Base-by-base conservation (phyloP, 2,329 filamentous ascomycete species). In the Didymella pomorum region DNA sequence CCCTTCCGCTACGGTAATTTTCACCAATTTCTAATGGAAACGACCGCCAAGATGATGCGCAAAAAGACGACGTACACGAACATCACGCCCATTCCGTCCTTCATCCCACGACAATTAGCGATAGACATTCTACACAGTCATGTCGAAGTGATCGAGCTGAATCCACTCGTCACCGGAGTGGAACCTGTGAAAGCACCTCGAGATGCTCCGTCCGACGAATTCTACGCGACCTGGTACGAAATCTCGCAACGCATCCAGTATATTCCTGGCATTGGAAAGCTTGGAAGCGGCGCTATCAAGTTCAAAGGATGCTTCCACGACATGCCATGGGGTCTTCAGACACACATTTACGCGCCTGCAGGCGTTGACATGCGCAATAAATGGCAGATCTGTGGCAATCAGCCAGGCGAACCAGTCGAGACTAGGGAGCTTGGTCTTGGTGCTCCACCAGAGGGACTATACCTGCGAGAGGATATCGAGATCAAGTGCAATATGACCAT, bases 241-340 rank as follows among this genome's bases (percentile, higher is more conserved):
- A 90, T 91, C 70, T 84, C 79, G 56, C 84, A 91, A 80, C 84
- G 87, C 68, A 87, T 91, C 59, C 87, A 89, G 71, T 86, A 87
- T 66, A 78, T 90, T 6, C 88, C 88, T 0, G 88, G 88, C 31
- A 78, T 89, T 54, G 88, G 88, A 64, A 86, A 81, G 76, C 81
- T 88, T 59, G 87, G 87, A 23, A 85, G 86, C 3, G 84, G 86
- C 71, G 85, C 86, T 70, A 88, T 91, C 75, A 83, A 80, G 45
- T 91, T 91, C 78, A 89, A 86, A 60, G 88, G 86, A 59, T 89
- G 87, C 70, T 91, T 91, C 72, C 88, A 91, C 70, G 84, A 90
- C 73, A 86, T 89, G 80, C 86, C 88, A 2, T 89, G 87, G 85
- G 88, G 88, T 3, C 78, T 91, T 58, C 88, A 91, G 77, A 89